phyloP scores from a whole-genome alignment of 768 basidiomycete genomes.

The Pleurotus djamor region DNA sequence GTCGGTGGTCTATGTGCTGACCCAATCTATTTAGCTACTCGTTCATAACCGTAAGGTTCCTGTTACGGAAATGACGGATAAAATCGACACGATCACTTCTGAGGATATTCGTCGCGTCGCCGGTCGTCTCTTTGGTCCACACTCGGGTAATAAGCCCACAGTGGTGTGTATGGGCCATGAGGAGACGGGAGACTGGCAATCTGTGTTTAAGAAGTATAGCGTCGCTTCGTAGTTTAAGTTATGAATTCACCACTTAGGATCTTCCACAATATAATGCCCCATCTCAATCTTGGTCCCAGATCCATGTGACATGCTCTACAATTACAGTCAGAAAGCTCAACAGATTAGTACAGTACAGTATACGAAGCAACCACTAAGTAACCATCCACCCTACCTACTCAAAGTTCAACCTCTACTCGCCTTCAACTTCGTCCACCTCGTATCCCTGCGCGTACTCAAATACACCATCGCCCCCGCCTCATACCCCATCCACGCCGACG shows the following conservation, averaged over 20 bases:
- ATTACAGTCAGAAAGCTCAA: no score
- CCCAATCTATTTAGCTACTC: conserved; percentile 50
- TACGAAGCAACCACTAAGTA: neutral
- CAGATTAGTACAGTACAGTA: no score
- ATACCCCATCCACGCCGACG: conserved; percentile 68
- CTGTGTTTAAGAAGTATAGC: conserved; percentile 68
- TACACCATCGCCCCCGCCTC: conserved; percentile 65
- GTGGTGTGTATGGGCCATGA: conserved; percentile 84
- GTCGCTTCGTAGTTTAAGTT: conserved; percentile 31
- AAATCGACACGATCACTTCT: conserved; percentile 74
- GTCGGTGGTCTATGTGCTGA: conserved; percentile 1
- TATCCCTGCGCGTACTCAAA: conserved; percentile 62
- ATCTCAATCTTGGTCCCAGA: neutral
- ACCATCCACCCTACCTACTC: neutral
- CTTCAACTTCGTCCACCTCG: conserved; percentile 54
- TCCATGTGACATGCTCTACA: neutral
- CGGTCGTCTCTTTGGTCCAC: conserved; percentile 65
- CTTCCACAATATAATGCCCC: neutral
- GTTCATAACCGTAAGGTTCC: conserved; percentile 86
- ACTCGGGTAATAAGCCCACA: conserved; percentile 65
- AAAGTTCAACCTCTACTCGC: conserved; percentile 3
- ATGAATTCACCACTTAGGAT: no score
- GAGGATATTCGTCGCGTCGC: conserved; percentile 78
- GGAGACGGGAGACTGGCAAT: conserved; percentile 66
- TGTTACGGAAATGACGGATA: conserved; percentile 86